A percentile compares a stretch with the other conserved stretches of the same genome.
Conservation (phyloP, 106 monocot genomes). For the Dendrobium catenatum region DNA sequence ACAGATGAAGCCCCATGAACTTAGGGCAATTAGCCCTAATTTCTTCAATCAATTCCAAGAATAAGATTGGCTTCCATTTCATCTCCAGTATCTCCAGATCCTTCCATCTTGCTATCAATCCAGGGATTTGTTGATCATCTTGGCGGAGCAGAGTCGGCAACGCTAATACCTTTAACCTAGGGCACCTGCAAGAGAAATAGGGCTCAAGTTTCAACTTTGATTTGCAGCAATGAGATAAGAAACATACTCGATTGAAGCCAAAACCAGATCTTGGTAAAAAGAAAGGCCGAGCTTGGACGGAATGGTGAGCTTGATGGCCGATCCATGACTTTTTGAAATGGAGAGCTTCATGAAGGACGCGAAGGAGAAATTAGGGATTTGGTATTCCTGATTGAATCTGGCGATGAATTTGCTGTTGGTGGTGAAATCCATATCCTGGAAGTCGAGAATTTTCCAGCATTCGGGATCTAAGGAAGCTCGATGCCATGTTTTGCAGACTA, state of each 20-base stretch:
- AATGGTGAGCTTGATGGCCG: constrained; percentile 8
- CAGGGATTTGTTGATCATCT: constrained; percentile 10
- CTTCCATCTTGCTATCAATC: constrained; percentile 10
- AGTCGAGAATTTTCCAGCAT: constrained; percentile 14
- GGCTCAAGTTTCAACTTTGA: too few species aligned
- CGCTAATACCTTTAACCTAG: constrained; percentile 13
- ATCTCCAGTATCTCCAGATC: constrained; percentile 21
- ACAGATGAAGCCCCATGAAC: constrained; percentile 10
- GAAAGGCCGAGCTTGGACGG: constrained; percentile 1
- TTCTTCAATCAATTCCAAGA: constrained; percentile 1
- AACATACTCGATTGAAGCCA: not conserved
- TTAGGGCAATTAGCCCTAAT: constrained; percentile 16
- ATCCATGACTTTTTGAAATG: not conserved
- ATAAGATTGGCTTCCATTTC: constrained; percentile 7
- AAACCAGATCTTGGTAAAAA: not conserved
- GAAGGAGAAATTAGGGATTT: not conserved
- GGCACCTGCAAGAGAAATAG: constrained; percentile 9
- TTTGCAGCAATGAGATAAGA: too few species aligned
- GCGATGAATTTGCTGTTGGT: not conserved
- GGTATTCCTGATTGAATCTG: not conserved
- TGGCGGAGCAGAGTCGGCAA: not conserved
- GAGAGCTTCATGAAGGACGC: constrained; percentile 8
- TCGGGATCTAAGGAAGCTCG: not conserved
- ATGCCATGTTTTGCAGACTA: constrained; percentile 13
- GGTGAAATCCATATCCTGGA: not conserved